Evolutionary conservation across 169 alveolate genomes (phyloP).

Genomic region (Cryptosporidium felis): DNA sequence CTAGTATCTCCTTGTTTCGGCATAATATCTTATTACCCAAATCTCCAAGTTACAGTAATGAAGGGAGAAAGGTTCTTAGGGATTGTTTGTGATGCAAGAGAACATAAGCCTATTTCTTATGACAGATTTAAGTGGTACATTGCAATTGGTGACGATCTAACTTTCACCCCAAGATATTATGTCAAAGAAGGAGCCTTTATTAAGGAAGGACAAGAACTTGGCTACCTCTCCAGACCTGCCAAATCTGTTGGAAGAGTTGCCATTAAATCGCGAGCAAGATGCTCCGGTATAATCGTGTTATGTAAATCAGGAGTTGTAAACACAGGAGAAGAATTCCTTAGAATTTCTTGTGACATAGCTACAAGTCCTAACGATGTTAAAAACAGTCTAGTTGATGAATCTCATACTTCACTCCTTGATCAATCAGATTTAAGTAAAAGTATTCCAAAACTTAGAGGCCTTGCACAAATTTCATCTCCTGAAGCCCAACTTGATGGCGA

Average conservation of each 20-base stretch:
- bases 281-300: conserved; percentile 50
- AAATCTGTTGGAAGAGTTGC: conserved; percentile 58
- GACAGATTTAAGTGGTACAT: conserved; percentile 61
- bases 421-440: conserved; percentile 66
- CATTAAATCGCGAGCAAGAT: conserved; percentile 57
- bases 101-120: conserved; percentile 36
- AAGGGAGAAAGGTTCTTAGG: conserved; percentile 63
- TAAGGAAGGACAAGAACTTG: conserved; percentile 66
- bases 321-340: conserved; percentile 52
- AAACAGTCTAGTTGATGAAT: conserved; percentile 9
- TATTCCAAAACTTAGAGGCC: conserved; percentile 51
- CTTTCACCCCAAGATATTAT: conserved; percentile 54
- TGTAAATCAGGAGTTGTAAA: conserved; percentile 49
- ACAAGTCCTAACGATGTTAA: neutral
- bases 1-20: conserved; percentile 67
- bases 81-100: conserved; percentile 65
- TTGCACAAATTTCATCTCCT: conserved; percentile 26
- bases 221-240: conserved; percentile 54
- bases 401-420: conserved; percentile 57
- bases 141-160: conserved; percentile 44
- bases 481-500: conserved; percentile 27
- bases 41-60: conserved; percentile 50
- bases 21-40: conserved; percentile 49
- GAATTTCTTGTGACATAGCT: conserved; percentile 52
- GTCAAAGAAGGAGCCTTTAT: conserved; percentile 55